Evolutionary conservation across 768 basidiomycete species (phyloP), one percentile per base, ranked within the genome.

Genomic region (Epithele typhae): DNA sequence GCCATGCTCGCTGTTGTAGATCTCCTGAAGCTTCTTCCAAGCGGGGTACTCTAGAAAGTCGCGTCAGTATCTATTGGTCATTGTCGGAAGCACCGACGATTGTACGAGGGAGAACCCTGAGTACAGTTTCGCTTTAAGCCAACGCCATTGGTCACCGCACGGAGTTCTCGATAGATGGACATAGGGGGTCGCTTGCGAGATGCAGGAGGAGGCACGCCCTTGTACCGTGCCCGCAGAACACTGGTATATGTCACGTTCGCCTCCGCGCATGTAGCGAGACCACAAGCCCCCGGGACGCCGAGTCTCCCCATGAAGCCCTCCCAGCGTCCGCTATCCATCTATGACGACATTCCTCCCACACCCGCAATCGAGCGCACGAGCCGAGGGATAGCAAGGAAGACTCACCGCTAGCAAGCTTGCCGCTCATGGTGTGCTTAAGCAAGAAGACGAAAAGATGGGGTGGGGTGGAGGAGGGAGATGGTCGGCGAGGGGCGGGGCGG

Each of bases 1-100:
- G 48, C 78, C 63, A 53, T 78, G 72, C 60, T 92, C 77, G 11
- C 76, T 66, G 63, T 89, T 83, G 66, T 95, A 87, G 49, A 89
- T 77, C 58, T 75, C 58, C 72, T 96, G 86, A 57, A 99, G 87
- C 67, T 89, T 85, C 72, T 90, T 79, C 94, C 94, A 98, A 33
- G 91, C 69, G 21, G 80, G 45, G 70, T 96, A 96, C 43, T 91
- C 94, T 97, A 63, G 0, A 25, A 11, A 24, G 6, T n/a, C 23
- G 18, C 7, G 8, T 23, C 19, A 14, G 11, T 19, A 21, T 25
- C 24, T 34, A 8, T 17, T 9, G 9, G 30, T 15, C 9, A 9
- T 32, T n/a, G n/a, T n/a, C n/a, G n/a, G n/a, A n/a, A n/a, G n/a
- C n/a, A n/a, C n/a, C n/a, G n/a, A n/a, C n/a, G n/a, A n/a, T n/a